Evolutionary conservation across 106 monocot species (phyloP), one percentile per base, ranked within the genome.

Genomic region (Phalaenopsis equestris): DNA sequence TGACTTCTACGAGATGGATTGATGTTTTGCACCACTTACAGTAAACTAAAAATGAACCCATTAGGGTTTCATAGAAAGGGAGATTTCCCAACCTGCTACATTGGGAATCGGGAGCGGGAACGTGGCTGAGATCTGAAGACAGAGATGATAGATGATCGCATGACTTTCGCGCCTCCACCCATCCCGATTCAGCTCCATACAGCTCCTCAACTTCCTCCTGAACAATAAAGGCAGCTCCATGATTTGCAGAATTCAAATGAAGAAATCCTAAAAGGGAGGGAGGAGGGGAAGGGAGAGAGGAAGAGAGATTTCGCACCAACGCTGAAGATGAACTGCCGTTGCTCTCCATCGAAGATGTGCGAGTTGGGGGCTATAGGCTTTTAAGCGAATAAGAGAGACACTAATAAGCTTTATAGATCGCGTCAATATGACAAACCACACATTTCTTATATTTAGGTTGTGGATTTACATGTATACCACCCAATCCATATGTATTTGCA

Each of bases 111-210:
- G 87, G 90, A 21, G 23, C 55, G 39, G 92, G 90, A 79, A 92
- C 83, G 79, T 92, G 92, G 12, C 64, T 45, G 74, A 95, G 90
- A 73, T 95, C 92, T 37, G 86, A 73, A 19, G 86, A 88, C 56
- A 95, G 38, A 7, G 85, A 80, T 21, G 81, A 21, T 15, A 95
- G 88, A 78, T 95, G 94, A 14, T 90, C 88, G 77, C 94, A 95
- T 9, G 81, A 79, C 48, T 85, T 83, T 52, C 85, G 83, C 30
- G 94, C 94, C 67, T 92, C 94, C 56, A 95, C 94, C 94, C 94
- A 95, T 14, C 94, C 94, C 12, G 88, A 88, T 41, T 82, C 90
- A 37, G 81, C 87, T 43, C 91, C 91, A 43, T 78, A 79, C 15
- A 86, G 17, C 42, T 88, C 87, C 23, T 80, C 76, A 38, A 77